Evolutionary conservation across 345 rosid species (phyloP), one percentile per base, ranked within the genome.

Genomic region (Atalantia buxifolia): DNA sequence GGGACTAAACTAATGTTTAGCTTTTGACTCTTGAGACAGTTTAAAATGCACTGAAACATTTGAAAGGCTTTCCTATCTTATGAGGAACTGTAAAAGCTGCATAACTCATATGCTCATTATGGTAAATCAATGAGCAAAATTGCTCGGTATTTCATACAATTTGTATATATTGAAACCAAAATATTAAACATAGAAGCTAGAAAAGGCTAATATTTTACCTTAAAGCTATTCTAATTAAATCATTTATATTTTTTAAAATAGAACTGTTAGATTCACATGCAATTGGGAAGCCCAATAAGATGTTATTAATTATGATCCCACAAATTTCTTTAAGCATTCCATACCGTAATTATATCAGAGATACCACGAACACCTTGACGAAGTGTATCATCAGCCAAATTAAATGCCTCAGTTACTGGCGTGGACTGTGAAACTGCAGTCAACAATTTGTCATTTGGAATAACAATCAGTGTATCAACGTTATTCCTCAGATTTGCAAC

Each of bases 321-420:
- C 33, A 50, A 53, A 50, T 71, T 53, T 18, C 24, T 53, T 53
- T 9, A 9, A 21, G 36, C 18, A 9, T 27, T 53, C 36, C 74
- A 71, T 71, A 71, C 74, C 27, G 38, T 30, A 53, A 71, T 53
- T 50, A 71, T 71, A 53, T 71, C 74, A 50, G 74, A 28, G 40
- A 71, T 71, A 19, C 92, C 95, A 79, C 98, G 93, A 80, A 93
- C 98, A 21, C 98, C 98, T 81, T 95, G 97, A 24, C 98, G 89
- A 71, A 95, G 91, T 82, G 91, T 92, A 85, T 92, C 98, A 88
- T 95, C 98, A 22, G 97, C 98, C 71, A 95, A 81, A 86, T 93
- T 92, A 90, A 95, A 95, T 66, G 98, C 98, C 82, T 95, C 97
- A 4, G 98, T 93, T 38, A 93, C 95, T 1, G 93, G 93, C 36